A percentile compares a stretch with the other conserved stretches of the same genome.
Conservation (phyloP, 1,139 yeast genomes). For the Citeromyces siamensis region DNA sequence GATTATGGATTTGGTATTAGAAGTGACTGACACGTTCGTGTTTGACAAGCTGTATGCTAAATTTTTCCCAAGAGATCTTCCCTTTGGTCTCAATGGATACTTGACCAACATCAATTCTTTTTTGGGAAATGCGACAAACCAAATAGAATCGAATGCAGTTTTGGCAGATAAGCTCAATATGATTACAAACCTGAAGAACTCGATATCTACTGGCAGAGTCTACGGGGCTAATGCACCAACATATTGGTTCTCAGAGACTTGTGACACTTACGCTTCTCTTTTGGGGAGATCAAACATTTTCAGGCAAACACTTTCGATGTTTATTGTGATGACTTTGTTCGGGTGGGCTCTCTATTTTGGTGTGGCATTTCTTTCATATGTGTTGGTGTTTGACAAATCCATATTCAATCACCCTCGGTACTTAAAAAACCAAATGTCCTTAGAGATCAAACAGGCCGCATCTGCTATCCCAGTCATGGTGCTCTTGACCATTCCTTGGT, state of each 20-base stretch:
- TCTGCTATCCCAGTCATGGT: slow-evolving; percentile 88
- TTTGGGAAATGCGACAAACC: slow-evolving; percentile 16
- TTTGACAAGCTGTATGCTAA: slow-evolving; percentile 66
- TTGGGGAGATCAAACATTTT: slow-evolving; percentile 59
- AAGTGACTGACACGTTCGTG: slow-evolving; percentile 54
- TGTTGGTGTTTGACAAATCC: slow-evolving; percentile 70
- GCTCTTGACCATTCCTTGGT: slow-evolving; percentile 77
- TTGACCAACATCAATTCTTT: slow-evolving; percentile 13
- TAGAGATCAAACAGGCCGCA: slow-evolving; percentile 71
- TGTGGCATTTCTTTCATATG: slow-evolving; percentile 68
- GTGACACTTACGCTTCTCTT: slow-evolving; percentile 45
- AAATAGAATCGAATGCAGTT: slow-evolving; percentile 1
- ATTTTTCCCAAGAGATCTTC: slow-evolving; percentile 34
- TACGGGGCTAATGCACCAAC: slow-evolving; percentile 34
- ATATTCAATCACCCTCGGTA: slow-evolving; percentile 94
- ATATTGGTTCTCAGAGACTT: slow-evolving; percentile 33
- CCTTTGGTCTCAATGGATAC: slow-evolving; percentile 15
- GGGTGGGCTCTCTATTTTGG: slow-evolving; percentile 72
- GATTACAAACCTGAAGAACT: slow-evolving; percentile 1
- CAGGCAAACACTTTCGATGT: slow-evolving; percentile 60
- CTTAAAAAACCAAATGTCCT: slow-evolving; percentile 78
- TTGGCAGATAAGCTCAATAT: background rate
- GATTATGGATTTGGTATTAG: slow-evolving; percentile 82
- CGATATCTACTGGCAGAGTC: slow-evolving; percentile 6
- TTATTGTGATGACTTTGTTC: slow-evolving; percentile 63